Base-by-base conservation (phyloP, 441 rosid genomes). In the Croton laevigatus region DNA sequence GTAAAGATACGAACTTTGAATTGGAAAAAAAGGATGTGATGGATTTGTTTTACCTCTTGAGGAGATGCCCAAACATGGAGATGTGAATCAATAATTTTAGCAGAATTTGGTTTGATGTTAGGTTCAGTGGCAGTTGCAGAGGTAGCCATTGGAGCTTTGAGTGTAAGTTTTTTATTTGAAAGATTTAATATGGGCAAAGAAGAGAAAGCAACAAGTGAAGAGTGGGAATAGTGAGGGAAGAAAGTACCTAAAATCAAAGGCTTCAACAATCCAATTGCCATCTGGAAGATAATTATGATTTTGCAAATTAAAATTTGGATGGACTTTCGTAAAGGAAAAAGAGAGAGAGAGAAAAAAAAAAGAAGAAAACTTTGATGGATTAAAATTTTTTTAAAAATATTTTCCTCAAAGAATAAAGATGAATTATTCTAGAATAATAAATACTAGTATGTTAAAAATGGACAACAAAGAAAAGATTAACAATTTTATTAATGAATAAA, bases 31-130 rank as follows among this genome's bases (percentile, higher is more conserved):
- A 57, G 8, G 59, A 6, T 16, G 7, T 3, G 38, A 12, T 55
- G 55, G 45, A 23, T 10, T 23, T 12, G 49, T 19, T 5, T 59
- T 66, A 90, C 98, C 97, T 94, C 95, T 72, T 84, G 81, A 71
- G 97, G 89, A 72, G 98, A 90, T 57, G 97, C 97, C 97, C 98
- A 91, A 0, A 94, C 73, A 82, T 94, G 97, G 68, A 94, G 85
- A 83, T 94, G 98, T 14, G 97, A 88, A 81, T 94, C 98, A 59
- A 94, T 89, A 67, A 81, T 81, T 71, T 82, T 87, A 67, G 74
- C 16, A 62, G 86, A 40, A 69, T 68, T 66, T 59, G 84, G 51
- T 14, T 62, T 63, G 68, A 16, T 60, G 59, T 71, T 73, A 2
- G 78, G 16, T 72, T 69, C 44, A 40, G 5, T 5, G 44, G 44